Percentiles rank a stretch among this genome's conserved stretches.
phyloP scores from a whole-genome alignment of 495 filamentous ascomycete genomes.

The Tuber borchii region DNA sequence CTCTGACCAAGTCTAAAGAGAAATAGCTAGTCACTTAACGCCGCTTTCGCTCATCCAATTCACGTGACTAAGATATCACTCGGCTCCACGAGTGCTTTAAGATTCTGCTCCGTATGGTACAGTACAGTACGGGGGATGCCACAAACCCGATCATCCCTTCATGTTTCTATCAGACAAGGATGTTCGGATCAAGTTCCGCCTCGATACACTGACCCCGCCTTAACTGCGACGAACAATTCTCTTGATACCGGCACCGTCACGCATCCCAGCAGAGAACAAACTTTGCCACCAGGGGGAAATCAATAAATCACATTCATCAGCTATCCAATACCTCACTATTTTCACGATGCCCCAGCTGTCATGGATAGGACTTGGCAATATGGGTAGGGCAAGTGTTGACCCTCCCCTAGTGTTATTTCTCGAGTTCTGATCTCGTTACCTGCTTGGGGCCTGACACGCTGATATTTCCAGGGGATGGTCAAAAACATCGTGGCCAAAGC shows the following conservation, averaged over 20 bases:
- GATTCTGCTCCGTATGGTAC: too few relatives aligned
- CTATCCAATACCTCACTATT: neutral
- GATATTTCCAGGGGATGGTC: conserved; percentile 63
- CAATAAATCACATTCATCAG: neutral
- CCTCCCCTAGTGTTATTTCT: neutral
- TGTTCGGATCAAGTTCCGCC: neutral
- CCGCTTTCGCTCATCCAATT: too few relatives aligned
- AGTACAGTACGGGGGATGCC: too few relatives aligned
- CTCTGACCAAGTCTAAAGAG: too few relatives aligned
- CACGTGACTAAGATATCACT: too few relatives aligned
- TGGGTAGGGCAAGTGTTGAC: conserved; percentile 63
- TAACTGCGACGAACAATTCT: neutral
- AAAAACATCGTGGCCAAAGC: conserved; percentile 76
- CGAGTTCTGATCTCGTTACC: neutral
- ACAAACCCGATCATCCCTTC: too few relatives aligned
- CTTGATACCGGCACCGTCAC: neutral
- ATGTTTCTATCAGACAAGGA: neutral
- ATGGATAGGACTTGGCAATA: conserved; percentile 88
- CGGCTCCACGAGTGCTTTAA: too few relatives aligned
- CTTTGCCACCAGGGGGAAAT: neutral
- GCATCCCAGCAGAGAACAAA: neutral
- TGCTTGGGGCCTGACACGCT: neutral
- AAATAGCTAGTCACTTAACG: too few relatives aligned
- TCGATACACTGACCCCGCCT: neutral
- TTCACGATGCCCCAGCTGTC: conserved; percentile 49